Conservation (phyloP, 352 stramenopile genomes). For the Phytopythium vexans region DNA sequence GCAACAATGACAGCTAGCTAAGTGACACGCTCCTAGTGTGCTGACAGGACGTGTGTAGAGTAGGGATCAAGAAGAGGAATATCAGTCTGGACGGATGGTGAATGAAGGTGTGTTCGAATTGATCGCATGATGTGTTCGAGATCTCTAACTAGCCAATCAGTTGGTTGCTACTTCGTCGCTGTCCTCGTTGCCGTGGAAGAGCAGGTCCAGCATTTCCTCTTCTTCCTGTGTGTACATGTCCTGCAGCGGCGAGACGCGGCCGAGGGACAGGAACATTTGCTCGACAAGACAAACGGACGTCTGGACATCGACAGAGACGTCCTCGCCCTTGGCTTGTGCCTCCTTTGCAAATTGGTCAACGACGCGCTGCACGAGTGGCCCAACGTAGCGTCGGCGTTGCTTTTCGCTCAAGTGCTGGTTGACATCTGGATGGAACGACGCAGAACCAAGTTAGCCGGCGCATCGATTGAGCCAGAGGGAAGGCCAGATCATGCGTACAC, state of each 20-base stretch:
- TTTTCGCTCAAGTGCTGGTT: constrained; percentile 30
- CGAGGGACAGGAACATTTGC: constrained; percentile 51
- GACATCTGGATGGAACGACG: constrained; percentile 19
- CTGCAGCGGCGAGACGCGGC: constrained; percentile 54
- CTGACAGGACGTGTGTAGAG: no score
- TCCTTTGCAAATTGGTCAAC: constrained; percentile 30
- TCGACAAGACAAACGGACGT: constrained; percentile 66
- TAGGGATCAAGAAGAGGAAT: neutral
- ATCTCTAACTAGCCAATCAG: neutral
- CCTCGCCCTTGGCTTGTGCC: constrained; percentile 18
- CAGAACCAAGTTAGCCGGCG: neutral
- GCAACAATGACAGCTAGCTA: no score
- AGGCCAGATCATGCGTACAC: constrained; percentile 23
- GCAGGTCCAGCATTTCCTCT: constrained; percentile 64
- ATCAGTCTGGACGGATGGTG: neutral
- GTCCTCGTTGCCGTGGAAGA: constrained; percentile 28
- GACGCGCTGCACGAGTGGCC: constrained; percentile 36
- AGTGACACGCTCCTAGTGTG: neutral
- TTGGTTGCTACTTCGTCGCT: neutral
- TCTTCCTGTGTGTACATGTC: constrained; percentile 81
- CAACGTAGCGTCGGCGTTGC: constrained; percentile 33
- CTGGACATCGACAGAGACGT: constrained; percentile 61
- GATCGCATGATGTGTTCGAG: neutral
- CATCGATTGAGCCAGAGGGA: neutral
- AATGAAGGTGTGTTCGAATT: neutral